phyloP scores from a whole-genome alignment of 257 asterid genomes.

The Jacaranda mimosifolia region DNA sequence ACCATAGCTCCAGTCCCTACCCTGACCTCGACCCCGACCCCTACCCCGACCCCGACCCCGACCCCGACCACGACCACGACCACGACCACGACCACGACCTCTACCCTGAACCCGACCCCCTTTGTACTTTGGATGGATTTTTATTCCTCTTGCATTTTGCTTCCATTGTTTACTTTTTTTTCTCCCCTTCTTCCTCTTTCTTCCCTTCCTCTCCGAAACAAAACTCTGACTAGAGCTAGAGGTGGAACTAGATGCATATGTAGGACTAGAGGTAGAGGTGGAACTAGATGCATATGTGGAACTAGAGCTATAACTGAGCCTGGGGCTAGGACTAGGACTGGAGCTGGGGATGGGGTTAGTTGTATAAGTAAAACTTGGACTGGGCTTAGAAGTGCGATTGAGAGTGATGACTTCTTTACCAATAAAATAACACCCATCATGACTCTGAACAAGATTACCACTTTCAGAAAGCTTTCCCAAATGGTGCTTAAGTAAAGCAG shows the following conservation, averaged over 20 bases:
- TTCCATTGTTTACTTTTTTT: not conserved
- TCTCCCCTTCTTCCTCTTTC: slow-evolving; percentile 20
- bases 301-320: slow-evolving; percentile 5
- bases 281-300: slow-evolving; percentile 9
- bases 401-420: slow-evolving; percentile 8
- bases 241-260: slow-evolving; percentile 39
- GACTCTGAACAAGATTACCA: slow-evolving; percentile 43
- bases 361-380: not conserved
- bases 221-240: slow-evolving; percentile 39
- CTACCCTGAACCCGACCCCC: slow-evolving; percentile 4
- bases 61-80: slow-evolving; percentile 16
- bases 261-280: slow-evolving; percentile 32
- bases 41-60: slow-evolving; percentile 16
- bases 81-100: not conserved
- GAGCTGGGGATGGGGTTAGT: slow-evolving; percentile 20
- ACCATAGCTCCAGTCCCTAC: not conserved
- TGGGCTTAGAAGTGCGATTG: slow-evolving; percentile 17
- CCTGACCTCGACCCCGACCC: not conserved
- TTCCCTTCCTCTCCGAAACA: slow-evolving; percentile 19
- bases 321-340: slow-evolving; percentile 9
- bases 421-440: slow-evolving; percentile 40
- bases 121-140: not conserved
- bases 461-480: slow-evolving; percentile 49
- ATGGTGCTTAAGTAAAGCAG: slow-evolving; percentile 54
- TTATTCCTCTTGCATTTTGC: slow-evolving; percentile 27